These are phyloP conservation scores for Isoetes engelmannii DNA, from an alignment of 83 land plant species.

Conservation along the genomic window DNA sequence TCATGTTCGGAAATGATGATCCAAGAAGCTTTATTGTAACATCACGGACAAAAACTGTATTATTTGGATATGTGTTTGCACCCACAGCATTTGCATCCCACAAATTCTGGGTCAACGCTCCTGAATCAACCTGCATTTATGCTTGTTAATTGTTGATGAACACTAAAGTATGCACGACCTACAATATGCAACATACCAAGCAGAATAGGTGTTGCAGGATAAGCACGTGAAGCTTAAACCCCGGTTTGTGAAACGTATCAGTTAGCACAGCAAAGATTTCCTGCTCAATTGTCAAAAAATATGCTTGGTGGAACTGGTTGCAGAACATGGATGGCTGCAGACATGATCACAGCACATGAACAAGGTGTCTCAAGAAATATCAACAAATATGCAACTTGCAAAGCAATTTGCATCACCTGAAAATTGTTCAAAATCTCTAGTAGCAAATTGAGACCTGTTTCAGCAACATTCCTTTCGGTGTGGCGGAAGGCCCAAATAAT, in stretches of 20 bases:
- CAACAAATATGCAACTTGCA: not conserved
- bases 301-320: constrained; percentile 84
- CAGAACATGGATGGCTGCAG: constrained; percentile 86
- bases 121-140: constrained; percentile 68
- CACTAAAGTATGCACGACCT: not conserved
- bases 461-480: constrained; percentile 97
- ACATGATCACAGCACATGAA: not conserved
- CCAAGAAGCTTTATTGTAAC: constrained; percentile 85
- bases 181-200: constrained; percentile 40
- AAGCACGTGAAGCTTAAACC: constrained; percentile 86
- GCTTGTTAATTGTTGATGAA: not conserved
- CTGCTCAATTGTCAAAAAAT: constrained; percentile 83
- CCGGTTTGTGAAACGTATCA: constrained; percentile 98
- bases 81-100: constrained; percentile 77
- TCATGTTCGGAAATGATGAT: constrained; percentile 94
- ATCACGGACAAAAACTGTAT: constrained; percentile 69
- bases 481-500: constrained; percentile 99
- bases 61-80: constrained; percentile 62
- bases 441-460: constrained; percentile 86
- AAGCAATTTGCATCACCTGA: constrained; percentile 44
- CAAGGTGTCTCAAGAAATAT: not conserved
- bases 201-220: constrained; percentile 90
- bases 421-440: constrained; percentile 92
- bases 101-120: constrained; percentile 80
- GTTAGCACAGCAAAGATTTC: constrained; percentile 97